Conservation (phyloP, 1,284 basidiomycete species). For the Irpex sp. region DNA sequence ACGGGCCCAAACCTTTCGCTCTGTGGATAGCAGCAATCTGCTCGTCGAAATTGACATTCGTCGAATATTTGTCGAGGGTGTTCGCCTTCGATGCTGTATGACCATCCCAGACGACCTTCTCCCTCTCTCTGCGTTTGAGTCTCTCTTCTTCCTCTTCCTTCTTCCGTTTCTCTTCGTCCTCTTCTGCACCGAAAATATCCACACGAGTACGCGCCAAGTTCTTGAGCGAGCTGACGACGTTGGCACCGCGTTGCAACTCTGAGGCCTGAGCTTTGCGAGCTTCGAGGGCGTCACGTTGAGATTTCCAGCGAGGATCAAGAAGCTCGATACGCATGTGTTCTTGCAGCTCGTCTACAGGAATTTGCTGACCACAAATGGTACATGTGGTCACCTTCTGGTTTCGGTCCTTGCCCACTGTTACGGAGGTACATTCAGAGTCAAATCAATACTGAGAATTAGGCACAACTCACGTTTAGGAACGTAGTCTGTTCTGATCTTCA, state of each 20-base stretch:
- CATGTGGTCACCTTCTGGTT: conserved; percentile 81
- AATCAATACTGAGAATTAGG: neutral
- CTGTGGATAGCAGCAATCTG: conserved; percentile 93
- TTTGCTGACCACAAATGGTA: conserved; percentile 90
- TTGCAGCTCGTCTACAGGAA: conserved; percentile 91
- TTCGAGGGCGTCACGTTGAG: conserved; percentile 85
- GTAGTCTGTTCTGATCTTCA: conserved; percentile 98
- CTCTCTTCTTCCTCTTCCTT: conserved; percentile 82
- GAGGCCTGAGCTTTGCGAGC: conserved; percentile 87
- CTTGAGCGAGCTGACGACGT: conserved; percentile 88
- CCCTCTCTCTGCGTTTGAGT: conserved; percentile 75
- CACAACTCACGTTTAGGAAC: conserved; percentile 80
- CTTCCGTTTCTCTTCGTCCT: conserved; percentile 84
- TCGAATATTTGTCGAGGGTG: conserved; percentile 87
- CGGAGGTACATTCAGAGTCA: conserved; percentile 8
- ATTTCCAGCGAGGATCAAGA: conserved; percentile 96
- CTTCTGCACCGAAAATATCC: conserved; percentile 92
- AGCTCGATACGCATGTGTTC: conserved; percentile 99
- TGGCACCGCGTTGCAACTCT: conserved; percentile 85
- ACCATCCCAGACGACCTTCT: conserved; percentile 95
- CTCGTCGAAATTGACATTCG: conserved; percentile 89
- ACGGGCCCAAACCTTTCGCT: conserved; percentile 83
- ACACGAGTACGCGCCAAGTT: conserved; percentile 89
- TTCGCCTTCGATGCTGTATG: conserved; percentile 88
- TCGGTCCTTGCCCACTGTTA: conserved; percentile 63